Evolutionary conservation across 768 basidiomycete genomes (phyloP).

Genomic region (Hypholoma sublateritium): DNA sequence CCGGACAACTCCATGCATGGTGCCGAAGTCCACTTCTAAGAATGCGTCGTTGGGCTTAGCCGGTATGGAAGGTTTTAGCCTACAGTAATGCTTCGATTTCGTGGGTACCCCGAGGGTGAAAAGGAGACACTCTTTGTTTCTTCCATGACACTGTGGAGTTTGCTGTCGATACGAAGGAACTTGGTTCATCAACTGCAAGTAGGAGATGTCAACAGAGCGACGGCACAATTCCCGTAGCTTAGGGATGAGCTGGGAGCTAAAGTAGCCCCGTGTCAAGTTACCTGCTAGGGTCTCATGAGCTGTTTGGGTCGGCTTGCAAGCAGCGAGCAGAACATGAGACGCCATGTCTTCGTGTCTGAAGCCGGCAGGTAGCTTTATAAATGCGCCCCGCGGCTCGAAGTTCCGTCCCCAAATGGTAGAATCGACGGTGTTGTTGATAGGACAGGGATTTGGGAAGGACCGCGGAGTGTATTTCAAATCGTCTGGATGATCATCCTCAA

Average conservation of each 20-base stretch:
- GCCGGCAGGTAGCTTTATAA: not conserved
- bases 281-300: not conserved
- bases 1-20: not conserved
- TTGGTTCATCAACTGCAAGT: not conserved
- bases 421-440: not conserved
- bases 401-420: not conserved
- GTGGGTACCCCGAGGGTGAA: not conserved
- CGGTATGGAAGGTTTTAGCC: too few species aligned
- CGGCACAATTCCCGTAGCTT: not conserved
- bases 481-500: not conserved
- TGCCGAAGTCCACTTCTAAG: not conserved
- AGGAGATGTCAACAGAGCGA: not conserved
- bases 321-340: not conserved
- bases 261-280: not conserved
- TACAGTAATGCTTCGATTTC: not conserved
- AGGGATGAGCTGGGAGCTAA: not conserved
- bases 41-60: too few species aligned
- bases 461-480: not conserved
- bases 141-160: not conserved
- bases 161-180: not conserved
- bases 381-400: not conserved
- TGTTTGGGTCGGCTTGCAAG: not conserved
- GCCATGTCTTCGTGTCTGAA: not conserved
- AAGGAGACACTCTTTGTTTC: not conserved
- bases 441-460: not conserved